These are phyloP conservation scores for Blastomyces parvus DNA, from an alignment of 2,329 filamentous ascomycete genomes.

Conservation along the genomic window DNA sequence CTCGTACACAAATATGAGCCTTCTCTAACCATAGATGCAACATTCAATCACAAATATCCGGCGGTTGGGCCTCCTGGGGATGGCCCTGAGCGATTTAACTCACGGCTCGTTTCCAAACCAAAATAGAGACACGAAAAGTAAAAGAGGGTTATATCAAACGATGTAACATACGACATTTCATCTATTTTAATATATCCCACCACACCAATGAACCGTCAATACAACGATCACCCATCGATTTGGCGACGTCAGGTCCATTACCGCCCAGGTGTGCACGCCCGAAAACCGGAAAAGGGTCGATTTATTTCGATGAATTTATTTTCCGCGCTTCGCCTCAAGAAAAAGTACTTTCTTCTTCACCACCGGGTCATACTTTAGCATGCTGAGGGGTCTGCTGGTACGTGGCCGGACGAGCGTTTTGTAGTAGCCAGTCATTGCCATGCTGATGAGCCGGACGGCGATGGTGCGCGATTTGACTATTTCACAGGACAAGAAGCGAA, in stretches of 20 bases:
- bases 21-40: background rate
- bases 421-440: conserved; percentile 98
- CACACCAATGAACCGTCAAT: background rate
- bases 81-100: background rate
- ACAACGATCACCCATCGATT: background rate
- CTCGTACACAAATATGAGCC: background rate
- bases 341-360: conserved; percentile 95
- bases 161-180: background rate
- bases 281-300: background rate
- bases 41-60: background rate
- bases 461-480: conserved; percentile 67
- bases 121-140: background rate
- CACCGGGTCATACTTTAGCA: conserved; percentile 98
- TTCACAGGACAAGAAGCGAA: background rate
- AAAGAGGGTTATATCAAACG: background rate
- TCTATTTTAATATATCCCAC: background rate
- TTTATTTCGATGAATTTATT: conserved; percentile 20
- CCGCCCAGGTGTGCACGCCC: background rate
- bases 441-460: conserved; percentile 86
- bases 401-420: conserved; percentile 81
- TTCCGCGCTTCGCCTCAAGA: conserved; percentile 73
- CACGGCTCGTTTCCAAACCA: background rate
- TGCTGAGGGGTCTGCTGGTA: conserved; percentile 72
- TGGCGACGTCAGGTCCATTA: background rate
- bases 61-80: background rate